phyloP scores from a whole-genome alignment of 2,329 filamentous ascomycete species.

The Massarina eburnea region DNA sequence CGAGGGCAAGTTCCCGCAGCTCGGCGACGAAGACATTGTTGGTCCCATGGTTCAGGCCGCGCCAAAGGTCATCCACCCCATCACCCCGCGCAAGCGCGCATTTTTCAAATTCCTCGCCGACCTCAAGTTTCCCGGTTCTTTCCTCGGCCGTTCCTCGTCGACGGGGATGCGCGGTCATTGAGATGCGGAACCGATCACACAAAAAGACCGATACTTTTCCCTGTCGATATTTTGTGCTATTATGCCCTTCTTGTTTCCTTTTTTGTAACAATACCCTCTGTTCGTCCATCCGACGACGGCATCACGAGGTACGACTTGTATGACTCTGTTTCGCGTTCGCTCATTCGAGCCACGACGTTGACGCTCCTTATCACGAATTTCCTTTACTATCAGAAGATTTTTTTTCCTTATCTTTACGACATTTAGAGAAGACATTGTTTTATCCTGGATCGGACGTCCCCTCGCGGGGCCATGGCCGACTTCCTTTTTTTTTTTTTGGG shows the following conservation, averaged over 20 bases:
- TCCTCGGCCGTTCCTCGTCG: conserved; percentile 33
- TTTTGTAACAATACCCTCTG: conserved; percentile 35
- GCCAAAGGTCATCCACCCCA: conserved; percentile 43
- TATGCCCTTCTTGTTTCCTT: conserved; percentile 23
- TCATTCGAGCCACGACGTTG: conserved; percentile 32
- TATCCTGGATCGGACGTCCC: not conserved
- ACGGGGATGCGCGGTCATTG: conserved; percentile 31
- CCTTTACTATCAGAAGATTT: conserved; percentile 28
- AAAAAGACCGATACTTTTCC: conserved; percentile 14
- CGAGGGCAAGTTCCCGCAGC: conserved; percentile 81
- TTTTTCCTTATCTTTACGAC: not conserved
- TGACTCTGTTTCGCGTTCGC: conserved; percentile 29
- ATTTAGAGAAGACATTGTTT: conserved; percentile 22
- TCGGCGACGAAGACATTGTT: conserved; percentile 90
- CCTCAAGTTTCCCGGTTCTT: conserved; percentile 37
- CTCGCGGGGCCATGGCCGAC: conserved; percentile 1
- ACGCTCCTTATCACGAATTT: conserved; percentile 40
- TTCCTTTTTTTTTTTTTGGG: conserved; percentile 16
- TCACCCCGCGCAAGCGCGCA: conserved; percentile 39
- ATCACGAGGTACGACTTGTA: conserved; percentile 44
- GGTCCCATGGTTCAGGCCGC: conserved; percentile 74
- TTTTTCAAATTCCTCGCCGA: conserved; percentile 44
- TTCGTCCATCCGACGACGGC: conserved; percentile 15
- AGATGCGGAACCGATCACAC: not conserved
- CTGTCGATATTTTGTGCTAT: conserved; percentile 37